Base-by-base conservation (phyloP, 2,329 filamentous ascomycete species). In the Aureobasidium namibiae region DNA sequence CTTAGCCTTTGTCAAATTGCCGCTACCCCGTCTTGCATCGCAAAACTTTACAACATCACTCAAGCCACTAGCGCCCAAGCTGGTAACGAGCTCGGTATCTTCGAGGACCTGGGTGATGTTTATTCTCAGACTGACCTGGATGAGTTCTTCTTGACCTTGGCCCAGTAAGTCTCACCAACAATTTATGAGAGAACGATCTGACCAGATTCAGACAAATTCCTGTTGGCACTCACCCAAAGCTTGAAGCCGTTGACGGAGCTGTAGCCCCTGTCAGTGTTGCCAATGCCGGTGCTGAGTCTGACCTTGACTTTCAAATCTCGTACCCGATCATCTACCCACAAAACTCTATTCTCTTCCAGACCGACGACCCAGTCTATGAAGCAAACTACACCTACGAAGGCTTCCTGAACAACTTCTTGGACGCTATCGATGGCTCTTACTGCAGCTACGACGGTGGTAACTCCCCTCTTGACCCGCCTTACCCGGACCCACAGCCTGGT, bases 351-450 rank as follows among this genome's bases (percentile, higher is more conserved):
- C 68, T 78, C 44, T 79, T 72, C 66, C 75, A 78, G 64, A 74
- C 75, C 0, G 78, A 80, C 60, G 79, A 80, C 61, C 68, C 72
- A 29, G 59, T 68, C 29, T 75, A 76, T 60, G 68, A 75, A 70
- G 62, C 63, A 13, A 69, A 76, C 60, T 73, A 75, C 58, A 69
- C 63, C 5, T 74, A 68, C 59, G 29, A 59, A 78, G 67, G 66
- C 31, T 44, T 78, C 63, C 62, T 78, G 24, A 75, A 76, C 69
- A 78, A 73, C 57, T 78, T 80, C 66, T 67, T 78, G 48, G 78
- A 80, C 60, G 79, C 79, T 29, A 72, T 81, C 39, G 79, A 81
- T 63, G 79, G 78, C 11, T 77, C 74, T 48, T 82, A 82, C 68
- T 82, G 81, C 70, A 75, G 73, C 9, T 78, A 76, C 60, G 75